Base-by-base conservation (phyloP, 176 grass and related monocot species). In the Aechmea fasciata region DNA sequence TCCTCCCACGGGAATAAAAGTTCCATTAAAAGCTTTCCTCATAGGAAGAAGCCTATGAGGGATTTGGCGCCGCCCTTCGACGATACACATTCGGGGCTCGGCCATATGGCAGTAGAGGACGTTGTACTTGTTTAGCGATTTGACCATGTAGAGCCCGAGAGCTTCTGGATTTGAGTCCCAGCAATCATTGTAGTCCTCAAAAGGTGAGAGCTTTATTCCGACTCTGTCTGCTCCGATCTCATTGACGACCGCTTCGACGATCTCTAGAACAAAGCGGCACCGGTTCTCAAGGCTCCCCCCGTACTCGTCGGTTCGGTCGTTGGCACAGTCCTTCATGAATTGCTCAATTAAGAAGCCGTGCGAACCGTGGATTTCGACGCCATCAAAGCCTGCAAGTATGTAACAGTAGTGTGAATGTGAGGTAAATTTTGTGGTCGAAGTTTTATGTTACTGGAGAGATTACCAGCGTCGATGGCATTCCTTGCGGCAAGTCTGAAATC, bases 101-200 rank as follows among this genome's bases (percentile, higher is more conserved):
- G 77, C 10, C 62, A 76, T 77, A 28, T 83, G 80, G 14, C 73
- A 83, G 29, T 83, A 83, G 5, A 62, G 26, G 19, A 83, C 67
- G 55, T 63, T 69, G 23, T 77, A 72, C 59, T 77, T 71, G 73
- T 77, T 77, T 23, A 83, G 69, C 50, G 52, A 14, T 19, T 78
- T 14, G 6, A 69, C 41, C 74, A 83, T 72, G 63, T 78, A 62
- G 22, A 78, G 50, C 2, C 66, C 81, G 0, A 87, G 73, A 0
- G 49, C 22, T 57, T 73, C 72, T 9, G 85, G 85, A 15, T 87
- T 20, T 0, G 87, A 85, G 76, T 90, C 80, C 12, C 71, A 55
- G 50, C 80, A 83, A 13, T 79, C 71, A 65, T 66, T 73, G 64
- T 71, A 70, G 49, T 88, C 54, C 1, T 64, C 9, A 29, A 77